Conservation (phyloP, 257 asterid species). For the Orobanche coerulescens region DNA sequence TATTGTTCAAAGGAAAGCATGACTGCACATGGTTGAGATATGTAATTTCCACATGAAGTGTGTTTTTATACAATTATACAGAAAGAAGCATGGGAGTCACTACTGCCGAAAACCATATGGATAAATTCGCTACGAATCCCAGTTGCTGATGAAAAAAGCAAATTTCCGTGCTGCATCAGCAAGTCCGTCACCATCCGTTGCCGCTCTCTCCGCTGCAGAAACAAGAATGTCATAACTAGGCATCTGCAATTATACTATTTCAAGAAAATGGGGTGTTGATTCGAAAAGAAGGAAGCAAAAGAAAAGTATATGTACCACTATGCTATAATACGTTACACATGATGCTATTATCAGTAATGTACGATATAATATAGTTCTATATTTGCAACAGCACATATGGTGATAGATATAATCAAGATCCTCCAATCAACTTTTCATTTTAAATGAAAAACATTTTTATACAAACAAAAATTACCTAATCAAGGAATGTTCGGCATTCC, state of each 20-base stretch:
- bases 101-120: constrained; percentile 18
- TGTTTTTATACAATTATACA: constrained; percentile 32
- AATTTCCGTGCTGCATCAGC: constrained; percentile 19
- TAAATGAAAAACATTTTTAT: background rate
- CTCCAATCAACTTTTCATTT: no score
- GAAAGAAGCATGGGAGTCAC: constrained; percentile 19
- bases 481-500: background rate
- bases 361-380: background rate
- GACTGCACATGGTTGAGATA: no score
- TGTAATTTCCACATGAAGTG: constrained; percentile 22
- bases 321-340: background rate
- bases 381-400: background rate
- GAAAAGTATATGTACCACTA: background rate
- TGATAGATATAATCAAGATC: background rate
- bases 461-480: background rate
- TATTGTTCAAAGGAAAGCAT: no score
- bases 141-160: constrained; percentile 18
- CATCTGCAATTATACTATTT: background rate
- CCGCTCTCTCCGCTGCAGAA: constrained; percentile 25
- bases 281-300: background rate
- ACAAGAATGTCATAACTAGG: background rate
- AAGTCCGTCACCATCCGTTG: constrained; percentile 24
- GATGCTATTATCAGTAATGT: background rate
- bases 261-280: background rate
- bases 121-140: constrained; percentile 25